phyloP scores from a whole-genome alignment of 768 basidiomycete genomes.

The Boletus rubroflammeus region DNA sequence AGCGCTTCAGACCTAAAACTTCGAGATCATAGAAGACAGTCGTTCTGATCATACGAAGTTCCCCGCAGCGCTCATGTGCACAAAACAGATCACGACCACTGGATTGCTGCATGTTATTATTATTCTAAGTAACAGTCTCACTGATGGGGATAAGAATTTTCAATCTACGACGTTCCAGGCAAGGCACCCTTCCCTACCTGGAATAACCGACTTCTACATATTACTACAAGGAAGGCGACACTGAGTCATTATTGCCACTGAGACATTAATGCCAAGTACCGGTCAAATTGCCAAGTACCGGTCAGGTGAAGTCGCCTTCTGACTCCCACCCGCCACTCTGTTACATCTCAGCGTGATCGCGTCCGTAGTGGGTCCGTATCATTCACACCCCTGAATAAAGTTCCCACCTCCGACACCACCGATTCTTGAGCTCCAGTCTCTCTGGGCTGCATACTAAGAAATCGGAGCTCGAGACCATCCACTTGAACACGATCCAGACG shows the following conservation, averaged over 20 bases:
- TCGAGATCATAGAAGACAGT: too few species aligned
- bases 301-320: too few species aligned
- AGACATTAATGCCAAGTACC: too few species aligned
- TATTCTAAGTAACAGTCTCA: neutral
- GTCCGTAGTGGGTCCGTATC: neutral
- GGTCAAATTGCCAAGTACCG: too few species aligned
- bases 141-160: neutral
- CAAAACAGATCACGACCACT: neutral
- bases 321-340: neutral
- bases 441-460: neutral
- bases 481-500: neutral
- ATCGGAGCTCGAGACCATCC: neutral
- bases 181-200: too few species aligned
- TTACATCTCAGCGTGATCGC: neutral
- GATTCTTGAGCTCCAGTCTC: neutral
- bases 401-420: neutral
- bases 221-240: neutral
- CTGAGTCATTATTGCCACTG: neutral
- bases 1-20: neutral
- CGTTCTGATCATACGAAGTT: too few species aligned
- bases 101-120: neutral
- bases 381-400: neutral
- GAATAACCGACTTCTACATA: too few species aligned
- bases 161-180: neutral
- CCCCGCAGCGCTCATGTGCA: neutral